Percentiles rank a stretch among this genome's conserved stretches.
These are phyloP conservation scores for Mycosphaerella arachidis DNA, from an alignment of 2,329 filamentous ascomycete species.

Conservation along the genomic window DNA sequence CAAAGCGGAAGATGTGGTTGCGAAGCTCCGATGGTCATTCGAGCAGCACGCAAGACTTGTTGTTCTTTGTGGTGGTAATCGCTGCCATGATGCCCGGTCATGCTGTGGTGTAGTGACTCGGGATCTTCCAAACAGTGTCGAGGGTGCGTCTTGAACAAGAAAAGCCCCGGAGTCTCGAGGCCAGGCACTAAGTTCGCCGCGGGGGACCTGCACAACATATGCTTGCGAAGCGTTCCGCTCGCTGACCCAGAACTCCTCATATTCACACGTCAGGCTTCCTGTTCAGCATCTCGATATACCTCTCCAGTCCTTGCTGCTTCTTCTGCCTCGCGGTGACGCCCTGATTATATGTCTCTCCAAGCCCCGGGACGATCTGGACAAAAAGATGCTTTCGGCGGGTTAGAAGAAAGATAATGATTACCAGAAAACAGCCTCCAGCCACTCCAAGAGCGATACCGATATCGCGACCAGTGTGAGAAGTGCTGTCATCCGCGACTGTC, in stretches of 20 bases:
- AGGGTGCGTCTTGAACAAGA: not conserved
- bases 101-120: not conserved
- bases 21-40: constrained; percentile 39
- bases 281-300: not conserved
- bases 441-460: constrained; percentile 7
- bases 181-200: not conserved
- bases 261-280: not conserved
- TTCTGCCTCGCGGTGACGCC: not conserved
- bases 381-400: constrained; percentile 4
- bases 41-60: constrained; percentile 10
- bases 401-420: constrained; percentile 5
- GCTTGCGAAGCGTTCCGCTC: not conserved
- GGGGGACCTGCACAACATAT: not conserved
- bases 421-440: constrained; percentile 1
- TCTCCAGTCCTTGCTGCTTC: not conserved
- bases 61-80: not conserved
- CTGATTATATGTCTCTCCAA: constrained; percentile 1
- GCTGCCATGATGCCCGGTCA: not conserved
- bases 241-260: not conserved
- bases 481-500: not conserved
- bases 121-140: no score
- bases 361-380: constrained; percentile 4
- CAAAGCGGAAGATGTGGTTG: constrained; percentile 40
- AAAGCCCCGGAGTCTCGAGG: not conserved
- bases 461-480: not conserved